phyloP scores from a whole-genome alignment of 1,284 basidiomycete species.

The Anthracocystis walkeri region DNA sequence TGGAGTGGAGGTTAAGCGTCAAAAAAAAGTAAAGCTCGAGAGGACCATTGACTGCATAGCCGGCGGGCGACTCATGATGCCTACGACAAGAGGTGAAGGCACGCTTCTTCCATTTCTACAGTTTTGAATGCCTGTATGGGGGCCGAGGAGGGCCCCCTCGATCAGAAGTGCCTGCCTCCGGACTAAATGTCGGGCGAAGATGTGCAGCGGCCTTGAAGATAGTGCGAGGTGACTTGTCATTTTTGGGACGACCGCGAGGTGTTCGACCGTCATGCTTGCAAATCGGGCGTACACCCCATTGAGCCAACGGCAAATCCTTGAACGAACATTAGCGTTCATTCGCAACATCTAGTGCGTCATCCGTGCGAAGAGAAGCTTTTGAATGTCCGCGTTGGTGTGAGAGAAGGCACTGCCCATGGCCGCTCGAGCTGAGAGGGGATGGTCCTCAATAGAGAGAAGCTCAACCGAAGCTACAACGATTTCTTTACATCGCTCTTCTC shows the following conservation, averaged over 20 bases:
- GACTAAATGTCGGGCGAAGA: neutral
- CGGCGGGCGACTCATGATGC: neutral
- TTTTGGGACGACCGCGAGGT: neutral
- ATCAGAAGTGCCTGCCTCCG: neutral
- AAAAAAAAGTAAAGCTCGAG: neutral
- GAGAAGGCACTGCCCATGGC: too few species aligned
- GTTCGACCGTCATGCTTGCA: neutral
- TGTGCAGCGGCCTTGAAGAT: conserved; percentile 1
- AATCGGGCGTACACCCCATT: neutral
- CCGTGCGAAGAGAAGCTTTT: neutral
- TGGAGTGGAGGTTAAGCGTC: conserved; percentile 3
- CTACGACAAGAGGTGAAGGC: neutral
- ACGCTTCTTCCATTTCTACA: neutral
- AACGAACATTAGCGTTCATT: neutral
- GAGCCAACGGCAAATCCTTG: neutral
- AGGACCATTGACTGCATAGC: conserved; percentile 3
- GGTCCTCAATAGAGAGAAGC: neutral
- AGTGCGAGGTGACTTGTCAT: conserved; percentile 15
- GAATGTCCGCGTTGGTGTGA: too few species aligned
- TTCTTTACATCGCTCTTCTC: neutral
- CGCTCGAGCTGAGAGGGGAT: too few species aligned
- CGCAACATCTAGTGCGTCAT: conserved; percentile 3
- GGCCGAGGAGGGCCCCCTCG: neutral
- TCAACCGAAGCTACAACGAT: neutral
- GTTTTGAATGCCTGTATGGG: too few species aligned